phyloP scores from a whole-genome alignment of 257 asterid genomes.

The Petunia secreta region DNA sequence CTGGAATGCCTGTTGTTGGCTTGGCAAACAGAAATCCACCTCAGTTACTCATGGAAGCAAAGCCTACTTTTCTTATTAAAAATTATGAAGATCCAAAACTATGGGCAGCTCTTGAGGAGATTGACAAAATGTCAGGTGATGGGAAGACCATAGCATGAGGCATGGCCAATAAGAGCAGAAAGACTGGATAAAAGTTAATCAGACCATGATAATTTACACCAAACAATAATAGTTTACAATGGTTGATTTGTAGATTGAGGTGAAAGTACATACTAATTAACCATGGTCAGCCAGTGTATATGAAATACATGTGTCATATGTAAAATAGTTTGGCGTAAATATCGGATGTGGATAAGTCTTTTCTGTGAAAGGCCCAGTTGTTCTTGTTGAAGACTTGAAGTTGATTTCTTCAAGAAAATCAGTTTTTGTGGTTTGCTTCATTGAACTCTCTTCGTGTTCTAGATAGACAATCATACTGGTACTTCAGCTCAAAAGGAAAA shows the following conservation, averaged over 20 bases:
- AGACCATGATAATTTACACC: background rate
- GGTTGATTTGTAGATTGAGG: background rate
- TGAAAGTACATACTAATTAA: background rate
- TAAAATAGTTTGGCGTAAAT: background rate
- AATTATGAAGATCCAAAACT: conserved; percentile 84
- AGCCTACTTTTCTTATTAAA: conserved; percentile 71
- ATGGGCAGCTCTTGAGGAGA: conserved; percentile 70
- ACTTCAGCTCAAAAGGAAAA: too few species aligned
- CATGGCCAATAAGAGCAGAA: background rate
- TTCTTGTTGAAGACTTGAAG: background rate
- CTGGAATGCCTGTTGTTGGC: conserved; percentile 83
- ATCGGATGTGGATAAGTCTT: background rate
- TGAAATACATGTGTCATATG: background rate
- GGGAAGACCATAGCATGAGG: conserved; percentile 25
- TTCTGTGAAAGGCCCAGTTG: background rate
- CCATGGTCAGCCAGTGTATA: background rate
- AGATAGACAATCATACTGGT: too few species aligned
- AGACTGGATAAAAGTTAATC: background rate
- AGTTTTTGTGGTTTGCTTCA: too few species aligned
- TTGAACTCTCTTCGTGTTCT: too few species aligned
- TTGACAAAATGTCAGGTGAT: conserved; percentile 45
- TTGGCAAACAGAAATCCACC: conserved; percentile 79
- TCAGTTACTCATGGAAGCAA: conserved; percentile 61
- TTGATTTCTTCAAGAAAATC: background rate
- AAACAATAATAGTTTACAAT: background rate